Conservation (phyloP, 306 rosid species). For the Leucaena leucocephala region DNA sequence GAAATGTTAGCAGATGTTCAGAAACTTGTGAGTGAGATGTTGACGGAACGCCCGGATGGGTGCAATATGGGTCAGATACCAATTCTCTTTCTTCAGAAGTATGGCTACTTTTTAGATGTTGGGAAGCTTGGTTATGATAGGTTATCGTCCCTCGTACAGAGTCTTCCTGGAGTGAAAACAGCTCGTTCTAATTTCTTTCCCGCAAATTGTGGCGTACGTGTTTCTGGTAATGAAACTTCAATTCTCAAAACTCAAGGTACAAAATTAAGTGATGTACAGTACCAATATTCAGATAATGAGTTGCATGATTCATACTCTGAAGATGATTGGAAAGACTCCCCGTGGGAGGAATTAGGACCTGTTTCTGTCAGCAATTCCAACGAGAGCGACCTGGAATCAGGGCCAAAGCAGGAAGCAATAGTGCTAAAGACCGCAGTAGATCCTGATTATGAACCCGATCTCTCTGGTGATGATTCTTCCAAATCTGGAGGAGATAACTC, state of each 20-base stretch:
- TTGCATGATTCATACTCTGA: conserved; percentile 45
- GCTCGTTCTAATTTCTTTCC: conserved; percentile 40
- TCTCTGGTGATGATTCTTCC: no score
- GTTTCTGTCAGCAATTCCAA: conserved; percentile 33
- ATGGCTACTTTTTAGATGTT: conserved; percentile 51
- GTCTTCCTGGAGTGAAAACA: conserved; percentile 61
- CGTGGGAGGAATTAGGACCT: conserved; percentile 79
- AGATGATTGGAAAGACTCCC: conserved; percentile 48
- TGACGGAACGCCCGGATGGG: conserved; percentile 60
- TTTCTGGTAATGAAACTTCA: conserved; percentile 40
- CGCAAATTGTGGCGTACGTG: conserved; percentile 30
- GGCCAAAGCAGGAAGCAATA: no score
- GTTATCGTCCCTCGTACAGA: conserved; percentile 54
- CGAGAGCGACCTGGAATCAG: conserved; percentile 1
- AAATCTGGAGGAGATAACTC: no score
- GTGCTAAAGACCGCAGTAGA: no score
- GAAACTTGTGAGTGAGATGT: conserved; percentile 53
- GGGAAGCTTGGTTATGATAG: conserved; percentile 66
- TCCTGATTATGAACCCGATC: no score
- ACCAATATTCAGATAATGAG: conserved; percentile 45
- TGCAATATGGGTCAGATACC: conserved; percentile 49
- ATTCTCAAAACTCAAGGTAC: conserved; percentile 28
- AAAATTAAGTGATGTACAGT: conserved; percentile 18
- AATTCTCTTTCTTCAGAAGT: conserved; percentile 47
- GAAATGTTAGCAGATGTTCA: conserved; percentile 57